Percentiles rank a stretch among this genome's conserved stretches.
These are phyloP conservation scores for Starmerella stigmatis DNA, from an alignment of 805 yeast genomes.

Conservation along the genomic window DNA sequence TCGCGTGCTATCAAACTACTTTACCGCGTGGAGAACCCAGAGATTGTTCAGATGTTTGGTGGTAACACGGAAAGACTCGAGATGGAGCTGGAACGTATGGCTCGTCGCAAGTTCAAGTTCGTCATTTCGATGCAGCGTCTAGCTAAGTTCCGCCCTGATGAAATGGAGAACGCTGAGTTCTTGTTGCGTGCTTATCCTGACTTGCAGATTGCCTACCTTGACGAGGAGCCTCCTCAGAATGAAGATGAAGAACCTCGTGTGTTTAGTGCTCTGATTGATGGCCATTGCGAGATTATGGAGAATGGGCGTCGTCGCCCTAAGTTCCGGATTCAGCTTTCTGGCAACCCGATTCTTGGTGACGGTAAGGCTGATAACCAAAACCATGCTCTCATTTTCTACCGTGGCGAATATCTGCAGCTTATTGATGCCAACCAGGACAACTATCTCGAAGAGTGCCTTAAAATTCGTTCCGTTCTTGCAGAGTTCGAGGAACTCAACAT, in stretches of 20 bases:
- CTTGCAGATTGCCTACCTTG: constrained; percentile 72
- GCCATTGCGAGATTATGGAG: constrained; percentile 44
- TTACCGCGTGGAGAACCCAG: constrained; percentile 91
- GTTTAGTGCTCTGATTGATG: constrained; percentile 64
- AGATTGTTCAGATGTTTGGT: constrained; percentile 94
- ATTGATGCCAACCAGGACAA: constrained; percentile 96
- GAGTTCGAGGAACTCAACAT: constrained; percentile 77
- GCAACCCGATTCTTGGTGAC: constrained; percentile 91
- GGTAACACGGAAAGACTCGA: constrained; percentile 96
- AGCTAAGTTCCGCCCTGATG: constrained; percentile 52
- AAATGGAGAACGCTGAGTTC: constrained; percentile 55
- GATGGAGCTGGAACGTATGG: constrained; percentile 81
- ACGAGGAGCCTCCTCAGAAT: constrained; percentile 60
- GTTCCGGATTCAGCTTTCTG: constrained; percentile 65
- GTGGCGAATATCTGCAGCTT: constrained; percentile 92
- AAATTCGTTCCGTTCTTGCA: constrained; percentile 74
- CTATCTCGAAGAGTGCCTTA: constrained; percentile 85
- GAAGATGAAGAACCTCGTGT: constrained; percentile 40
- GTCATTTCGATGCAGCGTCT: constrained; percentile 82
- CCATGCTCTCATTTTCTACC: constrained; percentile 69
- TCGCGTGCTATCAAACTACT: constrained; percentile 89
- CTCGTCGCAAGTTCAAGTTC: constrained; percentile 67
- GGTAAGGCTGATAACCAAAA: constrained; percentile 96
- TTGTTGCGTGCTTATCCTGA: constrained; percentile 66
- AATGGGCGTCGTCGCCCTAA: constrained; percentile 52